Evolutionary conservation across 371 early-diverging fungal genomes (phyloP).

Genomic region (Rhizopus sp.): DNA sequence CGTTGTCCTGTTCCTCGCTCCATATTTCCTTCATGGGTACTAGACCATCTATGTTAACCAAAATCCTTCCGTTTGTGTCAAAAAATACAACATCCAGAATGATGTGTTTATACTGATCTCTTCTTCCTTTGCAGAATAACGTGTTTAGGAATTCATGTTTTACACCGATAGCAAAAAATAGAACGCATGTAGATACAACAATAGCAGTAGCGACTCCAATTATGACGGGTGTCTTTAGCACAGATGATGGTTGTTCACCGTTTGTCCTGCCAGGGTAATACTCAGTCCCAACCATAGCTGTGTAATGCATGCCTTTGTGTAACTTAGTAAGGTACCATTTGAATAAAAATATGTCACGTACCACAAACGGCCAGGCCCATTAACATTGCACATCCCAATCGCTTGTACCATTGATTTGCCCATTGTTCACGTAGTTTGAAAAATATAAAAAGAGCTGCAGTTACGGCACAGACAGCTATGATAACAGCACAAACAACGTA

Average conservation of each 20-base stretch:
- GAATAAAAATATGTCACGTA: constrained; percentile 12
- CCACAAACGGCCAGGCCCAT: constrained; percentile 50
- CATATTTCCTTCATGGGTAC: constrained; percentile 40
- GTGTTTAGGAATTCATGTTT: constrained; percentile 5
- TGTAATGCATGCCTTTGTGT: constrained; percentile 49
- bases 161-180: constrained; percentile 26
- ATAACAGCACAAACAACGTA: constrained; percentile 37
- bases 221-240: constrained; percentile 28
- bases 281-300: constrained; percentile 42
- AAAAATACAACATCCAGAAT: constrained; percentile 40
- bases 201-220: constrained; percentile 42
- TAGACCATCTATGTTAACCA: constrained; percentile 45
- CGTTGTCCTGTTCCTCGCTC: constrained; percentile 11
- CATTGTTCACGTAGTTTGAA: constrained; percentile 50
- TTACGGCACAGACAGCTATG: constrained; percentile 39
- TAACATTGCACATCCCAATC: constrained; percentile 41
- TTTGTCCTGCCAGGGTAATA: constrained; percentile 24
- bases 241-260: constrained; percentile 28
- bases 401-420: constrained; percentile 50
- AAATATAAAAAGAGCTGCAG: constrained; percentile 41
- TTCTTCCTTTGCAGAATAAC: constrained; percentile 4
- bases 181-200: constrained; percentile 35
- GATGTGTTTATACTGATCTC: constrained; percentile 16
- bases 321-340: neutral
- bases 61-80: constrained; percentile 38